Conservation (phyloP, 2,329 filamentous ascomycete genomes). For the Penicillium capsulatum region DNA sequence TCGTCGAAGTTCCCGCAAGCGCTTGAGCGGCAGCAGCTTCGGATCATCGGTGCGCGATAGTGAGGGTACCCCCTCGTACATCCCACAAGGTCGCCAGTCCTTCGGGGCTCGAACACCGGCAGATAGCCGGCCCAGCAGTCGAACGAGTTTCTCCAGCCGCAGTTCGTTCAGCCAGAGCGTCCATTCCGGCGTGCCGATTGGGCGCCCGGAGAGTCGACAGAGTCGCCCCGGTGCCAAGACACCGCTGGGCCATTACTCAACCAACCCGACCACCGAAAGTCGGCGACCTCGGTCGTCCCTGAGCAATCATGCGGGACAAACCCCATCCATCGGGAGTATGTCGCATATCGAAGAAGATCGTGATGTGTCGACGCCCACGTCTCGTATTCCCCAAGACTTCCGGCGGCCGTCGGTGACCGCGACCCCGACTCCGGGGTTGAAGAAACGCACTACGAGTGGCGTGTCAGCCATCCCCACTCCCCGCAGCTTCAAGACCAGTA, state of each 20-base stretch:
- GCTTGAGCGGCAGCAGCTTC: slow-evolving; percentile 42
- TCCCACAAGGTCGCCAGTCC: slow-evolving; percentile 42
- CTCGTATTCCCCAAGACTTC: slow-evolving; percentile 30
- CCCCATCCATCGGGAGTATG: slow-evolving; percentile 54
- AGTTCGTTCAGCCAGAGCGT: slow-evolving; percentile 41
- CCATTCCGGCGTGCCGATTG: slow-evolving; percentile 37
- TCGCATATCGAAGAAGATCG: slow-evolving; percentile 53
- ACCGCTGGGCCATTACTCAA: slow-evolving; percentile 56
- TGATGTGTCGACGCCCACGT: slow-evolving; percentile 44
- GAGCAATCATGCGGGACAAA: slow-evolving; percentile 55
- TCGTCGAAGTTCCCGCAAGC: slow-evolving; percentile 43
- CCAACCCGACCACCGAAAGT: slow-evolving; percentile 46
- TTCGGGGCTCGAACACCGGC: slow-evolving; percentile 44
- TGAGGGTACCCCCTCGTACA: slow-evolving; percentile 35
- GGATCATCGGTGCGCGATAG: slow-evolving; percentile 38
- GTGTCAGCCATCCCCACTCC: slow-evolving; percentile 38
- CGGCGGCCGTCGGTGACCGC: slow-evolving; percentile 49
- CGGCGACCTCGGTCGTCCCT: slow-evolving; percentile 68
- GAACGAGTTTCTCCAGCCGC: slow-evolving; percentile 56
- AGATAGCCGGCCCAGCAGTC: slow-evolving; percentile 67
- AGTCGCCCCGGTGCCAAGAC: slow-evolving; percentile 60
- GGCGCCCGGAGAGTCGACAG: slow-evolving; percentile 62
- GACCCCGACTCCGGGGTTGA: slow-evolving; percentile 43
- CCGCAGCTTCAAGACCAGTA: slow-evolving; percentile 40
- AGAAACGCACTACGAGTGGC: slow-evolving; percentile 51